Base-by-base conservation (phyloP, 192 early-diverging fungal genomes). In the Backusella psychrophila region DNA sequence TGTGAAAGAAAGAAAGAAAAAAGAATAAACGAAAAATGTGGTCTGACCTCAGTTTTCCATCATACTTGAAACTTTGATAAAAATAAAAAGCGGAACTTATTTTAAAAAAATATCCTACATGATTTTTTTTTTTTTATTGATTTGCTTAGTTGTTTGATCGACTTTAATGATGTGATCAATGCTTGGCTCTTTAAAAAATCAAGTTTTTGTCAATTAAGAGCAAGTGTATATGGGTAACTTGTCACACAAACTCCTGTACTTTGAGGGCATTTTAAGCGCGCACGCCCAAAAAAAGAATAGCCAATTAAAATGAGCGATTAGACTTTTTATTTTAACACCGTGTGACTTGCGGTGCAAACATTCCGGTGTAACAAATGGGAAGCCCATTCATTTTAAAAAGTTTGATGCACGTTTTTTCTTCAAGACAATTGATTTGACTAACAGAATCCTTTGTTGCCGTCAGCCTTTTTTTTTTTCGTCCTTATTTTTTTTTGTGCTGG, bases 371-470 rank as follows among this genome's bases (percentile, higher is more conserved):
- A 71, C 70, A 42, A 41, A 46, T 39, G 9, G 34, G 56, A 49
- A 59, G 53, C 3, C 53, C 72, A 53, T 34, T 44, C 56, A 38
- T 38, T 73, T 63, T 35, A 53, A 73, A 44, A 38, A 73, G 36
- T 29, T 39, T 17, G 38, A 38, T 31, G 52, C 72, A 73, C 72
- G 72, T 73, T 73, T 73, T 56, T 31, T 19, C 53, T 35, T 46
- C 52, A 63, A 73, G 72, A 19, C 72, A 73, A 34, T 73, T 73
- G 72, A 73, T 73, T 73, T 73, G 72, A 73, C 72, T 73, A 56
- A 29, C 36, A 56, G 38, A 35, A 35, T 31, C 33, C 31, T 31
- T 36, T 68, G 29, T 36, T 56, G n/a, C 53, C 53, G 53, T 56
- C 53, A 56, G 21, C 23, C 53, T 56, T 56, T 59, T 56, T 56